Base-by-base conservation (phyloP, 2,329 filamentous ascomycete species). In the Chaetoscypha palmicola region DNA sequence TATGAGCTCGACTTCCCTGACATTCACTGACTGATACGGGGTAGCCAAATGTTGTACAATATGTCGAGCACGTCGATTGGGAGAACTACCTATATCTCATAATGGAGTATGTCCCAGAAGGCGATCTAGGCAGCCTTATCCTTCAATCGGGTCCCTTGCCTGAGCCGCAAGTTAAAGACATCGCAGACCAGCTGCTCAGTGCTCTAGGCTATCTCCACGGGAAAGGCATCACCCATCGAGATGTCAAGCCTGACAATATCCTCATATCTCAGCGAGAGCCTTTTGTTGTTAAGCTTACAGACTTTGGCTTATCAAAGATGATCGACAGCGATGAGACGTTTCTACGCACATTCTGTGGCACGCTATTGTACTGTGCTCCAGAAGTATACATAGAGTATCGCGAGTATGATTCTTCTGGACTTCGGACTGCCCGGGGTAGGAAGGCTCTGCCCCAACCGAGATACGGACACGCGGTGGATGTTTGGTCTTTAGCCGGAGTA, bases 181-280 rank as follows among this genome's bases (percentile, higher is more conserved):
- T 96, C 63, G 78, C 89, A 1, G 63, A 68, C 16, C 88, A 94
- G 62, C 76, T 97, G 26, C 68, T 96, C 33, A 77, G 83, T 54
- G 91, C 91, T 2, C 69, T 98, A 41, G 80, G 79, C 22, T 96
- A 98, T 62, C 72, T 98, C 7, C 92, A 98, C 63, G 71, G 74
- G 41, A 83, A 85, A 57, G 88, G 84, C 59, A 96, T 98, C 56
- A 97, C 91, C 0, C 92, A 98, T 66, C 84, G 92, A n/a, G 92
- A 98, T 64, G 89, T 98, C 60, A 98, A 98, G 62, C 92, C 92
- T 0, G 92, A 98, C 69, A 98, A 98, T 59, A 96, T 98, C 48
- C 72, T 98, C 31, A 86, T 97, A 53, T 73, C 81, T 9, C 82
- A 79, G 1, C 62, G 78, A 8, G 70, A 82, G 4, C 89, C 90